phyloP scores from a whole-genome alignment of 2,329 filamentous ascomycete species.

The Ophiosphaerella korrae region DNA sequence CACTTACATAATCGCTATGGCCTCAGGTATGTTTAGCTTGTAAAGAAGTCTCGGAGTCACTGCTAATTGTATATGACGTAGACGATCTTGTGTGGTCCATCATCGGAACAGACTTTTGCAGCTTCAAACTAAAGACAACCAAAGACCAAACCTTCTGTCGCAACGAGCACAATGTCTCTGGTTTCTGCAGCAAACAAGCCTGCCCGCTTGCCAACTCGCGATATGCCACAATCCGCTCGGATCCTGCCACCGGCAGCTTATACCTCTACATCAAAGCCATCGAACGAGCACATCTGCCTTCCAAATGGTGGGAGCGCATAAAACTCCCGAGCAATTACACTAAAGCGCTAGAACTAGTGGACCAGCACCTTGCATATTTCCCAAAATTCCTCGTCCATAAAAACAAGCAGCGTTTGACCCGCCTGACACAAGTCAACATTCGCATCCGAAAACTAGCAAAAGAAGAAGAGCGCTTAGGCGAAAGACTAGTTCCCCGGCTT shows the following conservation, averaged over 20 bases:
- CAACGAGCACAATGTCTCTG: constrained; percentile 71
- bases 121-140: constrained; percentile 83
- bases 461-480: constrained; percentile 87
- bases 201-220: constrained; percentile 90
- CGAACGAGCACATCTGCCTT: constrained; percentile 75
- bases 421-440: constrained; percentile 90
- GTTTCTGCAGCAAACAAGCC: constrained; percentile 59
- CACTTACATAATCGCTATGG: constrained; percentile 20
- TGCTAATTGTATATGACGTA: not conserved
- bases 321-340: constrained; percentile 89
- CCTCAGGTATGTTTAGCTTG: constrained; percentile 24
- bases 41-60: not conserved
- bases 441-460: constrained; percentile 75
- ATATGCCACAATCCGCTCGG: constrained; percentile 88
- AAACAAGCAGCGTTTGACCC: constrained; percentile 93
- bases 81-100: constrained; percentile 98
- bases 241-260: constrained; percentile 78
- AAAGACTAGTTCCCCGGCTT: constrained; percentile 84
- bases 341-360: constrained; percentile 82
- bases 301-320: constrained; percentile 93
- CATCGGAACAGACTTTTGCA: constrained; percentile 93
- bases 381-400: constrained; percentile 93
- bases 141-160: constrained; percentile 83
- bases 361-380: constrained; percentile 71
- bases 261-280: constrained; percentile 95